Percentiles rank a stretch among this genome's conserved stretches.
Conservation (phyloP, 1,284 basidiomycete genomes). For the Melampsora occidentalis region DNA sequence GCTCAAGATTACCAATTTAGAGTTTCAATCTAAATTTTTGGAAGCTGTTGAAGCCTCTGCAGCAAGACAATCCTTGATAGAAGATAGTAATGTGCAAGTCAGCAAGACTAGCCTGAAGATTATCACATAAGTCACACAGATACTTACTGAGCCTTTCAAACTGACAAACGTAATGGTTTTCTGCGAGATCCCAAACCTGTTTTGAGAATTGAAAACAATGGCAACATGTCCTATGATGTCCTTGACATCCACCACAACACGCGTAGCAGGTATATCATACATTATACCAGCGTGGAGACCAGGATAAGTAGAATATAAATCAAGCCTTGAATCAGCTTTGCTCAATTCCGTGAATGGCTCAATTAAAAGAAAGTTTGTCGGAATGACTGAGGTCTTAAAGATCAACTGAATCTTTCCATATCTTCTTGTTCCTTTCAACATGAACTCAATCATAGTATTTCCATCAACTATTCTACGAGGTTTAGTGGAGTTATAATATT, state of each 20-base stretch:
- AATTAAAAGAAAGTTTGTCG: background rate
- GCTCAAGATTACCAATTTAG: too few species aligned
- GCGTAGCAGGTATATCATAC: background rate
- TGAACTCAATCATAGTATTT: background rate
- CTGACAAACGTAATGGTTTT: background rate
- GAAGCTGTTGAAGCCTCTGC: too few species aligned
- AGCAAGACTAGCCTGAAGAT: too few species aligned
- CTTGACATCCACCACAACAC: background rate
- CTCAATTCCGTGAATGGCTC: background rate
- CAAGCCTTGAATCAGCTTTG: background rate
- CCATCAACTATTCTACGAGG: background rate
- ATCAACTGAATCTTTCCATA: background rate
- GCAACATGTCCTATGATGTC: background rate
- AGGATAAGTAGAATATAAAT: background rate
- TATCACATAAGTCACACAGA: too few species aligned
- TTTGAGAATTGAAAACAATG: background rate
- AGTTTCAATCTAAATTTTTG: too few species aligned
- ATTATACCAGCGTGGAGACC: background rate
- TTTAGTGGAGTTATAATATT: background rate
- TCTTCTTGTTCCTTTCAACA: background rate
- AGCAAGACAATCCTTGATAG: too few species aligned
- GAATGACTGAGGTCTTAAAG: background rate
- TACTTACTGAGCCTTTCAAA: background rate
- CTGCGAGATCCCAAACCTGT: background rate
- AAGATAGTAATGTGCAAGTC: too few species aligned